phyloP scores from a whole-genome alignment of 2,329 filamentous ascomycete genomes.

The Cladosporium sp. region DNA sequence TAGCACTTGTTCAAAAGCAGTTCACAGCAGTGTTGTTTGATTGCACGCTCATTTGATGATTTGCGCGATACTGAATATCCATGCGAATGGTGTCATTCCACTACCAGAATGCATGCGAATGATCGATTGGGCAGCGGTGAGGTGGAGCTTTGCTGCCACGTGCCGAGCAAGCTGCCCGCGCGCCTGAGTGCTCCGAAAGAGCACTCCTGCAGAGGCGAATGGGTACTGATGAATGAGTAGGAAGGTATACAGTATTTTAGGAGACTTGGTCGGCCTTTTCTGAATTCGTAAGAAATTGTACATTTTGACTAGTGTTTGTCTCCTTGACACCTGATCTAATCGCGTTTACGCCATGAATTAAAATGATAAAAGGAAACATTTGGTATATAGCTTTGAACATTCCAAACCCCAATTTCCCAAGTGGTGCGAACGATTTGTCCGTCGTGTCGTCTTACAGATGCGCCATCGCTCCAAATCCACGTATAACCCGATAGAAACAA shows the following conservation, averaged over 20 bases:
- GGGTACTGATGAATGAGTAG: too few relatives aligned
- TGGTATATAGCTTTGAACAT: conserved; percentile 11
- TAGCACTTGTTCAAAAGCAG: neutral
- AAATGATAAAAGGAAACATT: neutral
- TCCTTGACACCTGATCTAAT: neutral
- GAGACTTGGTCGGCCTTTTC: neutral
- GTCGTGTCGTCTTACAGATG: neutral
- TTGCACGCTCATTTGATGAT: neutral
- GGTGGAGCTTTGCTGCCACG: neutral
- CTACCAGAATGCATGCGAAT: neutral
- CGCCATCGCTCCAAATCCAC: neutral
- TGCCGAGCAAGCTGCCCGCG: conserved; percentile 1
- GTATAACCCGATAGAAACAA: neutral
- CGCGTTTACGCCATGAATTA: neutral
- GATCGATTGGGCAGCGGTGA: neutral
- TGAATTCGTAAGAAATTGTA: neutral
- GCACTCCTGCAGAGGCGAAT: neutral
- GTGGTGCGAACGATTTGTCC: neutral
- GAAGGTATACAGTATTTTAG: too few relatives aligned
- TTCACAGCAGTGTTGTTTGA: neutral
- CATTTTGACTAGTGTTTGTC: neutral
- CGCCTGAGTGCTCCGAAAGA: neutral
- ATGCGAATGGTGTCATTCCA: neutral
- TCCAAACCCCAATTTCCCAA: neutral
- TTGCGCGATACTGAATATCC: neutral